Percentiles rank a stretch among this genome's conserved stretches.
Evolutionary conservation across 257 asterid species (phyloP).

Genomic region (Solanum medicagineum): DNA sequence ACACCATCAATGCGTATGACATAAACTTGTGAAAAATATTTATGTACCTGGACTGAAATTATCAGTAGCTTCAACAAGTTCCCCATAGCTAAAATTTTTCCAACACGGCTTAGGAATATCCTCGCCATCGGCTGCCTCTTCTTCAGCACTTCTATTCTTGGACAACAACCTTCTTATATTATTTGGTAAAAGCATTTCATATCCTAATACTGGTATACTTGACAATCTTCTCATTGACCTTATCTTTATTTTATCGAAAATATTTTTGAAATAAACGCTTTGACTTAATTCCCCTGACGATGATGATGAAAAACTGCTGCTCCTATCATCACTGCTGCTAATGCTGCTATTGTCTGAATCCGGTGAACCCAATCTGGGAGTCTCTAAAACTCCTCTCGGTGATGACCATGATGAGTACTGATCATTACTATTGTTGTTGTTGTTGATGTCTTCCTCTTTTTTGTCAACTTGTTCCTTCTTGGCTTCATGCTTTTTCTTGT

Average conservation of each 20-base stretch:
- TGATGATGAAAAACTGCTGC: constrained; percentile 19
- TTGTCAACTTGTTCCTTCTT: background rate
- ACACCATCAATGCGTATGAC: background rate
- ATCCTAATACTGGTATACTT: constrained; percentile 14
- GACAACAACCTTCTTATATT: constrained; percentile 34
- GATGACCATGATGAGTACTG: constrained; percentile 15
- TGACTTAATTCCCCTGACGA: background rate
- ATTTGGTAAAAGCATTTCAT: constrained; percentile 31
- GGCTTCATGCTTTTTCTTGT: background rate
- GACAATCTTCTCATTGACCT: constrained; percentile 34
- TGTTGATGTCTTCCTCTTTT: background rate
- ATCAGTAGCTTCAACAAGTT: constrained; percentile 57
- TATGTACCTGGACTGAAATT: constrained; percentile 50
- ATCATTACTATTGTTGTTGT: background rate
- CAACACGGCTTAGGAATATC: constrained; percentile 66
- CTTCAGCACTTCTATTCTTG: constrained; percentile 47
- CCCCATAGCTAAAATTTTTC: constrained; percentile 46
- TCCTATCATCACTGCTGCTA: constrained; percentile 16
- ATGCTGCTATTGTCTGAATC: constrained; percentile 26
- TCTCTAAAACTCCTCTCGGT: constrained; percentile 71
- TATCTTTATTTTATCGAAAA: constrained; percentile 40
- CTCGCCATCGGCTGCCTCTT: constrained; percentile 6
- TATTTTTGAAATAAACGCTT: constrained; percentile 42
- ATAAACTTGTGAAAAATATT: background rate
- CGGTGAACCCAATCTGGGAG: constrained; percentile 24